Evolutionary conservation across 1,284 basidiomycete species (phyloP), one percentile per base, ranked within the genome.

Genomic region (Ceratobasidium sp.): DNA sequence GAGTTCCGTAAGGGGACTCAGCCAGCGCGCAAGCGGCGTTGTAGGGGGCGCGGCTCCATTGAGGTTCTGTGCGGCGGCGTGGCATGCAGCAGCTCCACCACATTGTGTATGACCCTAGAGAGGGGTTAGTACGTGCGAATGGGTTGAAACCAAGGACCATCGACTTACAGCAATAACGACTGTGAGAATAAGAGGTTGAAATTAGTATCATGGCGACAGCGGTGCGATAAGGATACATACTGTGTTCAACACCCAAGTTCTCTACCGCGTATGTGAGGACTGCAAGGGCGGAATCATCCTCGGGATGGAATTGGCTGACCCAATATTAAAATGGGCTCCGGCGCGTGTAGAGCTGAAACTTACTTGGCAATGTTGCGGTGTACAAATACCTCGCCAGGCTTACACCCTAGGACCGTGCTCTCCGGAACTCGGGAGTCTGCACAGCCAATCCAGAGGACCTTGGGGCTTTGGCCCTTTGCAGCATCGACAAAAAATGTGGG

Each of bases 261-360:
- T 85, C 83, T 44, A 98, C 82, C 7, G 91, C 95, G 77, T 90
- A 98, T 7, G 86, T 82, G 71, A 98, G 83, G 1, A 93, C 90
- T 1, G 93, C 85, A 56, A 87, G 81, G 0, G 87, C 87, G 72
- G 86, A 93, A 74, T 87, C 85, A 77, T 98, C 95, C 71, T 88
- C 79, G 1, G 82, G 79, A 73, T 88, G 88, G 79, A 95, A 87
- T 82, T 95, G 89, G 78, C 90, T 91, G 75, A 19, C 11, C 41
- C 9, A 44, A 56, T n/a, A n/a, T 66, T 33, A 16, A 21, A 50
- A 21, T 50, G 47, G 25, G 47, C 47, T 23, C 13, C 44, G 3
- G 19, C 7, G 19, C 23, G 42, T 46, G 49, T 41, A 47, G 25
- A 60, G 49, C 70, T 23, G 41, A 23, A 39, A 77, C 82, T 70